phyloP scores from a whole-genome alignment of 345 rosid species.

The Hypericum androsaemum region DNA sequence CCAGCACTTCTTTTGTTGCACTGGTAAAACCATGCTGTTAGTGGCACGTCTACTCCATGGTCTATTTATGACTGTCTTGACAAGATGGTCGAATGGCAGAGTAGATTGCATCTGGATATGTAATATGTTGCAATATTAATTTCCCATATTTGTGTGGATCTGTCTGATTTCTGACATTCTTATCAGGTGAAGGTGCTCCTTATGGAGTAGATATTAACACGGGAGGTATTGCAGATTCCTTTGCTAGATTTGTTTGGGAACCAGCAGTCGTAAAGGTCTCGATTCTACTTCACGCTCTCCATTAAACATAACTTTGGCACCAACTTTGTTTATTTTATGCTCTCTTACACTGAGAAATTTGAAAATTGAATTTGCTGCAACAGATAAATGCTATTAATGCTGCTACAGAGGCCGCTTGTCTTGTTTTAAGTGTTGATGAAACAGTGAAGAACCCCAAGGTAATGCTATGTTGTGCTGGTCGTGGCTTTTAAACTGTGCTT shows the following conservation, averaged over 20 bases:
- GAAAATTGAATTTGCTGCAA: slow-evolving; percentile 7
- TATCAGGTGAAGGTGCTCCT: slow-evolving; percentile 76
- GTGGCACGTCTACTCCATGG: too few relatives aligned
- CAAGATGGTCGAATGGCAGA: too few relatives aligned
- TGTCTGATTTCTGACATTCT: not conserved
- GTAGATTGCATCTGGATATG: too few relatives aligned
- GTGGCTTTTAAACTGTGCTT: not conserved
- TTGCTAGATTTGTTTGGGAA: slow-evolving; percentile 97
- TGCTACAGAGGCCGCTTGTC: slow-evolving; percentile 99
- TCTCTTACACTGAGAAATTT: not conserved
- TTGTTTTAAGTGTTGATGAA: slow-evolving; percentile 89
- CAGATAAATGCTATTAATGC: slow-evolving; percentile 97
- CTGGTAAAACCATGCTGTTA: not conserved
- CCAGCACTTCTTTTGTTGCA: not conserved
- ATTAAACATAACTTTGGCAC: too few relatives aligned
- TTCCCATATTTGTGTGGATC: too few relatives aligned
- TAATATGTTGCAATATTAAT: too few relatives aligned
- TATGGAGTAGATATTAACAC: slow-evolving; percentile 94
- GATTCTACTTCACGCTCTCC: not conserved
- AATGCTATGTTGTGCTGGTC: slow-evolving; percentile 1
- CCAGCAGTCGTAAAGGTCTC: slow-evolving; percentile 94
- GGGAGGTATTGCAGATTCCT: slow-evolving; percentile 92
- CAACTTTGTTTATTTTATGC: not conserved
- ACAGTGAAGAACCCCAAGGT: slow-evolving; percentile 99
- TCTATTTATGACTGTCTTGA: too few relatives aligned